Evolutionary conservation across 768 basidiomycete genomes (phyloP).

Genomic region (Mycena venus): DNA sequence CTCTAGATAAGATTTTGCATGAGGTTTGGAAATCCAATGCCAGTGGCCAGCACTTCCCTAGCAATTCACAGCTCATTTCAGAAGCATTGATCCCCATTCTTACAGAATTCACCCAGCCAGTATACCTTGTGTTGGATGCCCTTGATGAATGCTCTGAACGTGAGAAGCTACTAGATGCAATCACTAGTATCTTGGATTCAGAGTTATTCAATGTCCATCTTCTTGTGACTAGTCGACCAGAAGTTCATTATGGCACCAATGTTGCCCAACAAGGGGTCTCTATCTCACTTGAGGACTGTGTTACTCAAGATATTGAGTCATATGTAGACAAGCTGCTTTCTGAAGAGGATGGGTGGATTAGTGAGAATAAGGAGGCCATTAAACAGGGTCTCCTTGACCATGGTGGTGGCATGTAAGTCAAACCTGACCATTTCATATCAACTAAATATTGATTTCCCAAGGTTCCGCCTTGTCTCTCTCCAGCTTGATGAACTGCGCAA

Average conservation of each 20-base stretch:
- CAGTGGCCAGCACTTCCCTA: not conserved
- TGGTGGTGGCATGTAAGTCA: not conserved
- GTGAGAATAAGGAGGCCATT: not conserved
- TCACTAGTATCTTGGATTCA: not conserved
- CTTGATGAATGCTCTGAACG: not conserved
- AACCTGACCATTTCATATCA: not conserved
- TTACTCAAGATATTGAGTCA: no score
- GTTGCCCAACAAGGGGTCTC: not conserved
- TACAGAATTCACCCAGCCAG: not conserved
- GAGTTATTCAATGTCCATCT: not conserved
- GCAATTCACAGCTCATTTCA: no score
- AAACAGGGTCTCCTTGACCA: not conserved
- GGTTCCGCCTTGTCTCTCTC: slow-evolving; percentile 40
- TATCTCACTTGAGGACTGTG: not conserved
- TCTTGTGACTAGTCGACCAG: not conserved
- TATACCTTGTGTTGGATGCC: not conserved
- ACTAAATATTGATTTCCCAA: slow-evolving; percentile 2
- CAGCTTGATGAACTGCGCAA: slow-evolving; percentile 36
- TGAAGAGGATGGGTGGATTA: not conserved
- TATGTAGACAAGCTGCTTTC: not conserved
- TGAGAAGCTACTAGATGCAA: not conserved
- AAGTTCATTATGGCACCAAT: not conserved
- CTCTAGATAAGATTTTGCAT: not conserved
- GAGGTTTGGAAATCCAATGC: not conserved
- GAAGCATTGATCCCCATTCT: not conserved